phyloP scores from a whole-genome alignment of 495 filamentous ascomycete species.

The Aspergillus nanangensis region DNA sequence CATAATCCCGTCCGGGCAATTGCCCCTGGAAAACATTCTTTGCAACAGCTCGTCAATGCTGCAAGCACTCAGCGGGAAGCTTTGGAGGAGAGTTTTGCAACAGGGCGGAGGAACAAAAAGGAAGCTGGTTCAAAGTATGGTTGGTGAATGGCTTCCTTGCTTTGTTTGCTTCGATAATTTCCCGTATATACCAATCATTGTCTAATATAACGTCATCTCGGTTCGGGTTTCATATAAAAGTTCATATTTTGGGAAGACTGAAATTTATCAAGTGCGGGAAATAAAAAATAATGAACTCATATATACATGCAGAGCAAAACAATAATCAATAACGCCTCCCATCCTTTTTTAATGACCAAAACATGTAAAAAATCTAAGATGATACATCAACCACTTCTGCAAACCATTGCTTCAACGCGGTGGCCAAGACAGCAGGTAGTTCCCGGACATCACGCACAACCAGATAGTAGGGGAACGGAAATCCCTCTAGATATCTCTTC shows the following conservation, averaged over 20 bases:
- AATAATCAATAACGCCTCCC: constrained; percentile 2
- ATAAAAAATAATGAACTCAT: too few relatives aligned
- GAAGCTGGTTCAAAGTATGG: constrained; percentile 82
- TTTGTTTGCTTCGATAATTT: constrained; percentile 1
- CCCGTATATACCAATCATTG: not conserved
- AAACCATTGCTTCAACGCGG: constrained; percentile 93
- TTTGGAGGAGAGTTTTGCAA: constrained; percentile 83
- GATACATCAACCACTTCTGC: constrained; percentile 74
- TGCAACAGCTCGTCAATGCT: constrained; percentile 81
- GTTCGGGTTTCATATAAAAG: not conserved
- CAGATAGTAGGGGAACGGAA: constrained; percentile 94
- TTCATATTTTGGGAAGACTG: not conserved
- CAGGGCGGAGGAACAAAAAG: constrained; percentile 64
- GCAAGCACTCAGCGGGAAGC: constrained; percentile 75
- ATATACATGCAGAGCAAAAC: constrained; percentile 3
- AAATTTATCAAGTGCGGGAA: too few relatives aligned
- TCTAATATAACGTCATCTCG: not conserved
- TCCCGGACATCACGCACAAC: constrained; percentile 90
- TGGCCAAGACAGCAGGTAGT: constrained; percentile 81
- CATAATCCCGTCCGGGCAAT: constrained; percentile 82
- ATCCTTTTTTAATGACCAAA: constrained; percentile 11
- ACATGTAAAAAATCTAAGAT: constrained; percentile 22
- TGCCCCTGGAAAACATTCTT: constrained; percentile 80
- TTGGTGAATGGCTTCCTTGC: constrained; percentile 48
- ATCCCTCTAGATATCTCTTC: constrained; percentile 86